Evolutionary conservation across 768 basidiomycete genomes (phyloP), one percentile per base, ranked within the genome.

Genomic region (Grammothele lineata): DNA sequence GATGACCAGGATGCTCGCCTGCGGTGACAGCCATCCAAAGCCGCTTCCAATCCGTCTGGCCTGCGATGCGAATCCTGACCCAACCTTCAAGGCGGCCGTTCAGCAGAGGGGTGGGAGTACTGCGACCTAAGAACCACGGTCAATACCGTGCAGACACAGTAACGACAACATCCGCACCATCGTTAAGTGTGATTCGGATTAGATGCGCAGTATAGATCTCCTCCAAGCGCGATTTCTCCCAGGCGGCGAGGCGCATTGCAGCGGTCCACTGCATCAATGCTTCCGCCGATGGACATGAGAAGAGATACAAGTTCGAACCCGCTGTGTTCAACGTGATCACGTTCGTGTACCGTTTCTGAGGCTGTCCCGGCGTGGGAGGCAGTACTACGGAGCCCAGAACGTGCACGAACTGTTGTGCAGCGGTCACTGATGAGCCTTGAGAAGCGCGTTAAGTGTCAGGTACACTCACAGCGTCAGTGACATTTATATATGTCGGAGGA

Each of bases 201-300:
- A 97, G 69, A 69, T 97, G 91, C 5, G 92, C 94, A 0, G 96
- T 97, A 63, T 98, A 98, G 50, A 99, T 92, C 70, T 99, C 95
- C 66, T 96, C 92, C 14, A 97, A 75, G 35, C 92, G 82, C 1
- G 90, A 85, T 61, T 94, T 92, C 68, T 99, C 96, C 92, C 93
- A 99, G 42, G 87, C 78, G 9, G 87, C 83, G 4, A 99, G 75
- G 15, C 96, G 84, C 30, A 98, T 73, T 4, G 92, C 92, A 19
- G 91, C 84, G 6, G 90, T 83, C 95, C 95, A 98, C n/a, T 85
- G 81, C 25, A 87, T 73, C 43, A 94, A 74, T 14, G 83, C 77
- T 36, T 71, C 63, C 23, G 82, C 78, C 18, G 75, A 76, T 15
- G 86, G 85, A 61, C 92, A 94, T 8, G 92, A 87, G 69, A 97